phyloP scores from a whole-genome alignment of 2,329 filamentous ascomycete species.

The Colletotrichum magnum region DNA sequence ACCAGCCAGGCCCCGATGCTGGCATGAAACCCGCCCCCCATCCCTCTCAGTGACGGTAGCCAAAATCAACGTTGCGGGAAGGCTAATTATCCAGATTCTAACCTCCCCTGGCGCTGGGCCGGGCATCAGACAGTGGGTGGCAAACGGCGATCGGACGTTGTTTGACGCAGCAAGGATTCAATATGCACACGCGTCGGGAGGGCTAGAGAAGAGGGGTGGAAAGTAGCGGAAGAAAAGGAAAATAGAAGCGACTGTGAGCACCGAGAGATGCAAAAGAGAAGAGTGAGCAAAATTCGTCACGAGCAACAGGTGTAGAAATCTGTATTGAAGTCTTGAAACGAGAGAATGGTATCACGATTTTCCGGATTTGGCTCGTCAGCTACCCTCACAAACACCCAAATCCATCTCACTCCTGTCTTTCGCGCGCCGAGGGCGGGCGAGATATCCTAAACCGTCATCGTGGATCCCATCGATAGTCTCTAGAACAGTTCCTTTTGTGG shows the following conservation, averaged over 20 bases:
- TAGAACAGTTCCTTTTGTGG: constrained; percentile 16
- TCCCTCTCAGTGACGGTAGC: neutral
- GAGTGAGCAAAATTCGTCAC: no score
- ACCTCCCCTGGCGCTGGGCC: no score
- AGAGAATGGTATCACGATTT: constrained; percentile 33
- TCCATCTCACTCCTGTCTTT: neutral
- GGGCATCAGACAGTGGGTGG: neutral
- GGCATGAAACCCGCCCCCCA: constrained; percentile 21
- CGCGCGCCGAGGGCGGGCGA: neutral
- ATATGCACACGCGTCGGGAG: no score
- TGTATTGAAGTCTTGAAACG: constrained; percentile 16
- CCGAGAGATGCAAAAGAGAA: no score
- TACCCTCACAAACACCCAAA: neutral
- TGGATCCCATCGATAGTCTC: constrained; percentile 1
- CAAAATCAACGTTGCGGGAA: constrained; percentile 4
- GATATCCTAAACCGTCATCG: neutral
- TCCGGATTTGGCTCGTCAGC: neutral
- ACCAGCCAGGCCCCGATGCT: neutral
- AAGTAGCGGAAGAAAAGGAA: no score
- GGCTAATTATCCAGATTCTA: neutral
- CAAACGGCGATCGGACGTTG: neutral
- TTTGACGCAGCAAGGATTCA: neutral
- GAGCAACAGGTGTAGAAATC: neutral
- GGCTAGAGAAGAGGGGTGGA: no score
- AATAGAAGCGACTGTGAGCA: no score